Base-by-base conservation (phyloP, 306 rosid species). In the Casuarina cunninghamiana region DNA sequence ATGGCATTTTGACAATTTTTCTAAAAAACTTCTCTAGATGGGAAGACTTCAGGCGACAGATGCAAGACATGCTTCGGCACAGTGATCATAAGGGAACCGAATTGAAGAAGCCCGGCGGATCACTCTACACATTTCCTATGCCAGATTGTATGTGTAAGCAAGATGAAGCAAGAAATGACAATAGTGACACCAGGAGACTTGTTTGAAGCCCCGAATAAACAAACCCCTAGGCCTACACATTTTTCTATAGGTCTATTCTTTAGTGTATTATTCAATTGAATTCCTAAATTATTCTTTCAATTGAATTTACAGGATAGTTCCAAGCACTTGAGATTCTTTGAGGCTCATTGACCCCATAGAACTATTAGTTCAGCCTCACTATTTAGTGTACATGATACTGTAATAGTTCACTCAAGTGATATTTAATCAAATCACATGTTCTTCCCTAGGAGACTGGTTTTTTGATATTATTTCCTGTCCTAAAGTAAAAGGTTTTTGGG, bases 101-200 rank as follows among this genome's bases (percentile, higher is more conserved):
- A 82, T 43, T 91, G 86, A 92, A 89, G 78, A 95, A 92, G 80
- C 69, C 90, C 19, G 83, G 90, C 49, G 97, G 82, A 2, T 92
- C 97, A 49, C 87, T 95, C 12, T 94, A 89, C 71, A 94, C 87
- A 46, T 94, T 92, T 91, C 98, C 98, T 46, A 86, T 88, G 97
- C 98, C 98, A 32, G 98, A 94, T 86, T 94, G 98, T 83, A 95
- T 95, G 97, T 92, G 90, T 84, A 87, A 82, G 86, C 86, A 83
- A 78, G 86, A 79, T 54, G 88, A 81, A 78, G 80, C 85, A 32
- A 85, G 50, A 75, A 72, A 46, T 44, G 87, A 80, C 76, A 83
- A 76, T 75, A 55, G 75, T 60, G 82, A 77, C 38, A 53, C 54
- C 0, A 77, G 76, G 12, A 78, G 74, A 69, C 68, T 49, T 73